Evolutionary conservation across 2,329 filamentous ascomycete species (phyloP), one percentile per base, ranked within the genome.

Genomic region (Grosmannia huntii): DNA sequence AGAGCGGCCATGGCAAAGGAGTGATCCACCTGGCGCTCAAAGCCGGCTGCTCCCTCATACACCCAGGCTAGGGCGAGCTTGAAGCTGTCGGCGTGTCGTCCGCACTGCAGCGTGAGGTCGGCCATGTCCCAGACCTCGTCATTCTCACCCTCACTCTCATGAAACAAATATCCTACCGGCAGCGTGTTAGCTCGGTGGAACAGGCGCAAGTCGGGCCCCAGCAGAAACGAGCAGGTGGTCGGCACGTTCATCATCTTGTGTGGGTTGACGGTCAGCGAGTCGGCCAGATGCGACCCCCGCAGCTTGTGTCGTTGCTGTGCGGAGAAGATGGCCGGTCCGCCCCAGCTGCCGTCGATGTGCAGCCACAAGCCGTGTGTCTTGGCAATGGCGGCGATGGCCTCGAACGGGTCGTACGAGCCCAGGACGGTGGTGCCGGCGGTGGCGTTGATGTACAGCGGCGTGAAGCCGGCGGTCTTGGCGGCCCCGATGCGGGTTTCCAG

Each of bases 181-280:
- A 96, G 79, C 3, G 88, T 95, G 72, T 96, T 96, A 14, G 90
- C 90, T 53, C 73, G 75, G 69, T 94, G 87, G 70, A 97, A 95
- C 27, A 86, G 74, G 58, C 78, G 76, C 67, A 95, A 72, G 68
- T 97, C 91, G 2, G 81, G 80, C 0, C 83, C 85, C 14, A 99
- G 79, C 5, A 99, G 79, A 74, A 95, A 96, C 0, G 87, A 91
- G 73, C 91, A 97, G 0, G 91, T 96, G 48, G 95, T 75, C 0
- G 94, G 92, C 3, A 90, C 88, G 60, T 89, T 89, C 68, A 97
- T 81, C 94, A 97, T 97, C 74, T 97, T 97, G 74, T 99, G 94
- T 59, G 94, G 91, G 71, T 95, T 97, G 57, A 96, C 81, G 2
- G 90, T 89, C 46, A 97, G 76, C 16, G 84, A 89, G 71, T 96